Evolutionary conservation across 1,284 basidiomycete genomes (phyloP), one percentile per base, ranked within the genome.

Genomic region (Agroathelia rolfsii): DNA sequence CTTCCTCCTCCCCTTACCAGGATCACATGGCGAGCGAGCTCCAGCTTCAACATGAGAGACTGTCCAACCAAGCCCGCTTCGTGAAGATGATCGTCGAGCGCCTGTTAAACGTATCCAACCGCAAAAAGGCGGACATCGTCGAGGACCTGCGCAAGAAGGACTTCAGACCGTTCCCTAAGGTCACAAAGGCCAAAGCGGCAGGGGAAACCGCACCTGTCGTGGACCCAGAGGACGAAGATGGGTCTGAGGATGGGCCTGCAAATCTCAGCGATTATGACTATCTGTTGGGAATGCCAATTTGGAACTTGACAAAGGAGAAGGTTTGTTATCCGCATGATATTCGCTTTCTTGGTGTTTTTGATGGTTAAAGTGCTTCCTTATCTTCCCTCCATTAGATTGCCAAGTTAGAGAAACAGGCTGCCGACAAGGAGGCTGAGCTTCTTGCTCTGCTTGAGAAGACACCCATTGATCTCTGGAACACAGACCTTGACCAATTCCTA

Each of bases 61-160:
- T 97, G 7, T 82, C 79, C 36, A 98, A 98, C 55, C 95, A 98
- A 58, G 94, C 92, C 11, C 84, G 93, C 17, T 99, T 99, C 60
- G 80, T 99, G 28, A 72, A 89, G 53, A 93, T 96, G 92, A 96
- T 98, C 50, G 75, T 98, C 41, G 73, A 79, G 43, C 86, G 78
- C 52, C 67, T 92, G 52, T 71, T 98, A 11, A 58, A 73, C n/a
- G 79, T 98, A 16, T 77, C 80, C n/a, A 92, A 87, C 51, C 83
- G 93, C 49, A 94, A 90, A 63, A 92, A 90, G 55, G 70, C 64
- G 2, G 87, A 84, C 36, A 82, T 99, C 44, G 80, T 96, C 15
- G 62, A 56, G 0, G 94, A 99, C 45, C 59, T 99, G 49, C 79
- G 89, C 39, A 72, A 72, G 53, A 71, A 76, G 45, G 69, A 90